These are phyloP conservation scores for Teratosphaeria epicoccoides DNA, from an alignment of 2,329 filamentous ascomycete species.

Conservation along the genomic window DNA sequence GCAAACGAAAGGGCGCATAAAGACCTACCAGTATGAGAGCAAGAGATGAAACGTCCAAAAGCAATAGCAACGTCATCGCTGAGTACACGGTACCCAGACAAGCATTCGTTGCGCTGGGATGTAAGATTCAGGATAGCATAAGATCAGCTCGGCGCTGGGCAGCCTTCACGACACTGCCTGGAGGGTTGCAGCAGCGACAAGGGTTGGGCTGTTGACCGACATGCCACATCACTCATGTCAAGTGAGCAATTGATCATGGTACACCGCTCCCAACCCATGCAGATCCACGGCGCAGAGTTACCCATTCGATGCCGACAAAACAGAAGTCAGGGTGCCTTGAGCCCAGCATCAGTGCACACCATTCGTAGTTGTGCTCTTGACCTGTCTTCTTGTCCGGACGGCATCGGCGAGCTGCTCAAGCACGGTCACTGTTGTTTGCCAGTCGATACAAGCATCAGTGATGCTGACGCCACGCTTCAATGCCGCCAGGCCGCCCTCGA, in stretches of 20 bases:
- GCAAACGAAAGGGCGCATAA: conserved; percentile 57
- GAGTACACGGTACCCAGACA: background rate
- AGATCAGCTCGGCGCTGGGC: too few species aligned
- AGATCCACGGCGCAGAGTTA: conserved; percentile 3
- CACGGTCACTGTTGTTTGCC: conserved; percentile 72
- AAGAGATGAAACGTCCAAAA: background rate
- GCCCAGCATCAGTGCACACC: conserved; percentile 6
- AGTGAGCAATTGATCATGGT: background rate
- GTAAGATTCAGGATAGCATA: background rate
- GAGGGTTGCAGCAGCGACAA: too few species aligned
- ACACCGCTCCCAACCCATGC: background rate
- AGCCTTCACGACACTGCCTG: too few species aligned
- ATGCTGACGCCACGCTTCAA: conserved; percentile 88
- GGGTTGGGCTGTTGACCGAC: too few species aligned
- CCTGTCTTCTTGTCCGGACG: conserved; percentile 60
- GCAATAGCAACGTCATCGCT: background rate
- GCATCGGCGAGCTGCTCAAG: conserved; percentile 79
- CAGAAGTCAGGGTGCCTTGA: background rate
- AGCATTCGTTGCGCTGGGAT: background rate
- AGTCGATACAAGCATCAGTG: conserved; percentile 91
- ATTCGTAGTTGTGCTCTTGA: conserved; percentile 18
- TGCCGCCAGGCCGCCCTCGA: conserved; percentile 58
- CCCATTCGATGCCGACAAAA: conserved; percentile 2
- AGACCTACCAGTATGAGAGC: conserved; percentile 60
- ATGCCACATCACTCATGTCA: background rate